Percentiles rank a stretch among this genome's conserved stretches.
Conservation (phyloP, 2,329 filamentous ascomycete genomes). For the Ophiostoma sp. region DNA sequence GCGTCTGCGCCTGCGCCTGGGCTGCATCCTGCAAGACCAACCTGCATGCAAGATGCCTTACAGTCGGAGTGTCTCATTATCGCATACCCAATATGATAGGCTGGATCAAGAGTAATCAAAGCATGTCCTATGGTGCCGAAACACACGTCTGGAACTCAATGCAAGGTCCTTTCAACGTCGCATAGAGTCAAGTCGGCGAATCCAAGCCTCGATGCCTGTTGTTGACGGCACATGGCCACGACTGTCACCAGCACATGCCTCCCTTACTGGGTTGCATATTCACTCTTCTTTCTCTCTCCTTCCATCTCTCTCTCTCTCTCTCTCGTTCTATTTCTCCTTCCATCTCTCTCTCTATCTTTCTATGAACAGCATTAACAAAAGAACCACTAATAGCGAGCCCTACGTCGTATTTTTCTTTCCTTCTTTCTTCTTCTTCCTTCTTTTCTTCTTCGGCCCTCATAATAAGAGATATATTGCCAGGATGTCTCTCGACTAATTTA, state of each 20-base stretch:
- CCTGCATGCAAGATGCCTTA: constrained; percentile 1
- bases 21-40: not conserved
- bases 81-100: not conserved
- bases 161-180: not conserved
- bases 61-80: not conserved
- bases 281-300: too few species aligned
- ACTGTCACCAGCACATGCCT: too few species aligned
- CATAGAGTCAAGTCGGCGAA: not conserved
- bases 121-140: not conserved
- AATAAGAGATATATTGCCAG: not conserved
- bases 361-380: not conserved
- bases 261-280: too few species aligned
- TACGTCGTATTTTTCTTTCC: not conserved
- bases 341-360: too few species aligned
- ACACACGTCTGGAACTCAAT: not conserved
- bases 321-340: too few species aligned
- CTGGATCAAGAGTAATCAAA: not conserved
- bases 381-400: not conserved
- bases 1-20: not conserved
- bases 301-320: too few species aligned
- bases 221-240: not conserved
- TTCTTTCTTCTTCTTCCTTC: not conserved
- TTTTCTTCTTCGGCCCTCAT: not conserved
- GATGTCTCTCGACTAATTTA: not conserved
- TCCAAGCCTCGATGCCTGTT: not conserved